Evolutionary conservation across 2,329 filamentous ascomycete genomes (phyloP).

Genomic region (Colletotrichum australisinense): DNA sequence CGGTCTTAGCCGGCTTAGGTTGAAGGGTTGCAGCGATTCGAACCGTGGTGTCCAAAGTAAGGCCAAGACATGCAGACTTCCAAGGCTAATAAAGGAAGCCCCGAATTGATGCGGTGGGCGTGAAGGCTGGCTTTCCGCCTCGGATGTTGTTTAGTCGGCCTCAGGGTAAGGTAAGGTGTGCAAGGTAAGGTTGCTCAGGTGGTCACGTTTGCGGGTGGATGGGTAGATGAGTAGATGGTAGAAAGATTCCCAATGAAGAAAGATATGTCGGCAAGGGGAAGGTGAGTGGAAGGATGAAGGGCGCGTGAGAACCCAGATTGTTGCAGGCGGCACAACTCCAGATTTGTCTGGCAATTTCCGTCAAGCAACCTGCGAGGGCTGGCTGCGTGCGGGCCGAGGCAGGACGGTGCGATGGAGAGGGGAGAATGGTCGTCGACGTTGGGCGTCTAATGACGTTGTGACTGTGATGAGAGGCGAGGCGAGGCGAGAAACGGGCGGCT

Average conservation of each 20-base stretch:
- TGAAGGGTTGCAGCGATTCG: neutral
- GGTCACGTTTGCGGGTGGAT: neutral
- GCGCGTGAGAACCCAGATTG: neutral
- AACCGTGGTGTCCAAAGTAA: slow-evolving; percentile 1
- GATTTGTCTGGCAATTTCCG: neutral
- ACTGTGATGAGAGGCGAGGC: slow-evolving; percentile 17
- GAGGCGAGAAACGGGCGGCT: slow-evolving; percentile 13
- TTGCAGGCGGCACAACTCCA: slow-evolving; percentile 17
- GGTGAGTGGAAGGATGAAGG: neutral
- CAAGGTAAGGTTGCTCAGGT: neutral
- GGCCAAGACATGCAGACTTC: neutral
- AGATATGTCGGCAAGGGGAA: slow-evolving; percentile 2
- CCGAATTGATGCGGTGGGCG: neutral
- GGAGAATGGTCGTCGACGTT: slow-evolving; percentile 2
- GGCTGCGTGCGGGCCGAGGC: slow-evolving; percentile 17
- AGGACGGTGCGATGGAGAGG: neutral
- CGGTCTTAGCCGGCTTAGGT: neutral
- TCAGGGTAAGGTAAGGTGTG: neutral
- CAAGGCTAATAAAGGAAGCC: neutral
- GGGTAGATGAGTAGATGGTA: neutral
- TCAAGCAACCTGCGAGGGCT: neutral
- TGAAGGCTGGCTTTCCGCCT: neutral
- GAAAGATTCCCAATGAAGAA: neutral
- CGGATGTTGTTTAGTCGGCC: neutral
- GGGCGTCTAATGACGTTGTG: slow-evolving; percentile 28